These are phyloP conservation scores for Apostasia shenzhenica DNA, from an alignment of 106 monocot genomes.

Conservation along the genomic window DNA sequence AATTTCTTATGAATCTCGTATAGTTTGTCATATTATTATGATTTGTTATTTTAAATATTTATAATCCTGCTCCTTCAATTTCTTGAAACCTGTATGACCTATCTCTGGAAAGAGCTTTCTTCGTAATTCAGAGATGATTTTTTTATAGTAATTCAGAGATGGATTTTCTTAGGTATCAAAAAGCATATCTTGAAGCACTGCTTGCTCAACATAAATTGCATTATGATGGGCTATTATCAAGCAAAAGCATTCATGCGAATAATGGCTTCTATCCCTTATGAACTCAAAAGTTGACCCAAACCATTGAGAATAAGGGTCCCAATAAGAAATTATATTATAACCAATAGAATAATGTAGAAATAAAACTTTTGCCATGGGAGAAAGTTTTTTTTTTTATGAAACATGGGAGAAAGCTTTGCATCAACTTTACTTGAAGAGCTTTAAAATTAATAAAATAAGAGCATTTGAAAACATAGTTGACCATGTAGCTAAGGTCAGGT, in stretches of 20 bases:
- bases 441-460: constrained; percentile 59
- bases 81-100: constrained; percentile 20
- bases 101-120: constrained; percentile 29
- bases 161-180: constrained; percentile 38
- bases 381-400: constrained; percentile 6
- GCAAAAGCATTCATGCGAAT: constrained; percentile 35
- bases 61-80: constrained; percentile 18
- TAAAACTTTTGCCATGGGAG: constrained; percentile 31
- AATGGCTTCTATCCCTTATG: constrained; percentile 33
- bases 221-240: constrained; percentile 23
- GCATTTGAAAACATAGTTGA: constrained; percentile 72
- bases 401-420: not conserved
- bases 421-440: constrained; percentile 73
- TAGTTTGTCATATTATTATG: too few relatives aligned
- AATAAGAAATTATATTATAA: constrained; percentile 33
- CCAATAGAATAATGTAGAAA: constrained; percentile 35
- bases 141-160: constrained; percentile 10
- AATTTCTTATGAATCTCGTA: too few relatives aligned
- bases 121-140: not conserved
- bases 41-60: not conserved
- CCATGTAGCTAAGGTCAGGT: constrained; percentile 7
- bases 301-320: constrained; percentile 28
- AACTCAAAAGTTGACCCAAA: constrained; percentile 39
- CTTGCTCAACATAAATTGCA: constrained; percentile 64
- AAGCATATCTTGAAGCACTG: constrained; percentile 53